Evolutionary conservation across 371 early-diverging fungal genomes (phyloP), one percentile per base, ranked within the genome.

Genomic region (Blastocladiella emersonii): DNA sequence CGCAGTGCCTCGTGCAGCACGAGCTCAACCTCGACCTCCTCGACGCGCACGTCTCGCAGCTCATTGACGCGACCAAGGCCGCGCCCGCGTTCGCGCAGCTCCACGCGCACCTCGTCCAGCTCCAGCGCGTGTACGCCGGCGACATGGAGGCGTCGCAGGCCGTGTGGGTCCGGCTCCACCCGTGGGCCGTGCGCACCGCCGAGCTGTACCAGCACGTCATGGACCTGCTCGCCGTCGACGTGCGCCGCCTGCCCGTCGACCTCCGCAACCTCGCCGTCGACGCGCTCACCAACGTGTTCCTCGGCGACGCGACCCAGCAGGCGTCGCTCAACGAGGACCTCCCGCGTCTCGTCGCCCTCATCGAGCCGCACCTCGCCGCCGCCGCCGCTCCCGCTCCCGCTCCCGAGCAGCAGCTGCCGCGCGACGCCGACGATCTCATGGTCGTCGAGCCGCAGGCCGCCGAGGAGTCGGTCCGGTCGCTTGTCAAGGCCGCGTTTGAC

Each of bases 11-110:
- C 8, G 39, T 43, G 23, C 12, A 17, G 15, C 15, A 13, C 43
- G 39, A 37, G 27, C 41, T 59, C 44, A 59, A 59, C 44, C 23
- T 59, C 4, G 19, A 59, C 32, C 13, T 59, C 13, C 44, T 59
- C 37, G 60, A 59, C 32, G 60, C 60, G 10, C 60, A 59, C 32
- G 45, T 59, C 23, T 41, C 60, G 27, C 60, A 59, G 15, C 30
- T 59, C 1, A 10, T 59, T 12, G 25, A 36, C 8, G n/a, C 30
- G 36, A 59, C 60, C 17, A 19, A 36, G 8, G 27, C 10, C 19
- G 12, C 19, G n/a, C 3, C 27, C 23, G 27, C 30, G 8, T 43
- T 59, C 0, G 0, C 60, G 19, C 13, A 8, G 0, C 43, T 41
- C 30, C 60, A 19, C 60, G 5, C 8, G 2, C 27, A 25, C 2